Evolutionary conservation across 306 rosid species (phyloP).

Genomic region (Spatholobus suberectus): DNA sequence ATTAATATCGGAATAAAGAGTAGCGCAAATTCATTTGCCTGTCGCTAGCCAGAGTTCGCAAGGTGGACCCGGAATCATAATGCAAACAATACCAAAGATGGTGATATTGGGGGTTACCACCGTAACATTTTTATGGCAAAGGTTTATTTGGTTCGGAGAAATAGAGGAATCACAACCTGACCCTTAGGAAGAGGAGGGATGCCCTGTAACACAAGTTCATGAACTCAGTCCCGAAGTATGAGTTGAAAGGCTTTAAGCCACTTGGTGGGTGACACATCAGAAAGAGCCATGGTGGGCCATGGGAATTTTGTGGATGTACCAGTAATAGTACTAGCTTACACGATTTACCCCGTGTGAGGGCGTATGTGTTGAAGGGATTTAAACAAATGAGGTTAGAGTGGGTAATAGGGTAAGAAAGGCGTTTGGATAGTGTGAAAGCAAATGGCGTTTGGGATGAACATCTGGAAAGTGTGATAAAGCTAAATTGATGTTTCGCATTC

Average conservation of each 20-base stretch:
- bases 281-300: constrained; percentile 58
- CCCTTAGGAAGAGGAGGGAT: constrained; percentile 44
- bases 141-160: not conserved
- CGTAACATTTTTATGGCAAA: constrained; percentile 23
- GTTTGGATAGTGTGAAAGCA: constrained; percentile 49
- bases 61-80: constrained; percentile 41
- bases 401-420: constrained; percentile 47
- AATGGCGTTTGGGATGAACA: constrained; percentile 44
- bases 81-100: constrained; percentile 5
- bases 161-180: constrained; percentile 23
- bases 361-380: constrained; percentile 15
- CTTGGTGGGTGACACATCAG: constrained; percentile 91
- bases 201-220: not conserved
- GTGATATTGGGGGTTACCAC: constrained; percentile 8
- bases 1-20: constrained; percentile 13
- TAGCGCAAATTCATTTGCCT: constrained; percentile 37
- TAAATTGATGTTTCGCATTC: constrained; percentile 30
- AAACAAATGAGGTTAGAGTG: constrained; percentile 43
- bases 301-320: constrained; percentile 43
- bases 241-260: constrained; percentile 80
- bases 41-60: constrained; percentile 41
- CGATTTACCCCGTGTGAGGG: constrained; percentile 41
- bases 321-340: constrained; percentile 41
- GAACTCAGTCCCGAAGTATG: constrained; percentile 35
- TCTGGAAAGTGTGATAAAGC: constrained; percentile 57